phyloP scores from a whole-genome alignment of 805 yeast genomes.

The Pichia gijzeniarum region DNA sequence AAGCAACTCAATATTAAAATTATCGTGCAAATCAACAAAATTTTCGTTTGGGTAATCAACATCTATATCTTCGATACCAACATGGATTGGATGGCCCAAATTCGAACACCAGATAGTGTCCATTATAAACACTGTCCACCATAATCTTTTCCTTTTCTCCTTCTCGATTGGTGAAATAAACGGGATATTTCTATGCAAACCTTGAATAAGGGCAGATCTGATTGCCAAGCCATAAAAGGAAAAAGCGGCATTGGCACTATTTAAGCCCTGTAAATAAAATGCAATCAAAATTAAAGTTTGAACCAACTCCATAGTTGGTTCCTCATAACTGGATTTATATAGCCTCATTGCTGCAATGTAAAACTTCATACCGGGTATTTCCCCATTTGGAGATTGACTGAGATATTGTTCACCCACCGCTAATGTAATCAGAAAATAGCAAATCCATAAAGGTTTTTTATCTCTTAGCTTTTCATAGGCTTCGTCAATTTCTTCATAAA shows the following conservation, averaged over 20 bases:
- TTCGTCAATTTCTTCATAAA: conserved; percentile 14
- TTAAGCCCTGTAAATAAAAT: conserved; percentile 30
- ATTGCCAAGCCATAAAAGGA: conserved; percentile 29
- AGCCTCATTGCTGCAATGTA: conserved; percentile 25
- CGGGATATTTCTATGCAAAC: conserved; percentile 24
- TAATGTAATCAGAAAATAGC: conserved; percentile 16
- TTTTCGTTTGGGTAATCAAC: conserved; percentile 21
- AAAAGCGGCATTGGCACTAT: conserved; percentile 28
- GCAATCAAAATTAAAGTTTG: conserved; percentile 28
- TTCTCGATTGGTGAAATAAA: conserved; percentile 15
- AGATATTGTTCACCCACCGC: conserved; percentile 17
- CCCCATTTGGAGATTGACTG: conserved; percentile 13
- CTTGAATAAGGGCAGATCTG: conserved; percentile 25
- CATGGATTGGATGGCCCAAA: conserved; percentile 30
- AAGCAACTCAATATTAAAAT: conserved; percentile 24
- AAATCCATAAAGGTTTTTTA: conserved; percentile 15
- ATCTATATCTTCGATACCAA: conserved; percentile 25
- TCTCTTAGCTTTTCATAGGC: conserved; percentile 16
- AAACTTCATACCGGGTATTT: conserved; percentile 25
- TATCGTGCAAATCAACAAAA: conserved; percentile 21
- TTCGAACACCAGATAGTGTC: conserved; percentile 30
- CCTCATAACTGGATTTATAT: conserved; percentile 21
- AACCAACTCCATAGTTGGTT: conserved; percentile 24
- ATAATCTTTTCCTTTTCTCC: conserved; percentile 29
- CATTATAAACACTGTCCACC: conserved; percentile 33